Base-by-base conservation (phyloP, 345 rosid species). In the Leavenworthia alabamica region DNA sequence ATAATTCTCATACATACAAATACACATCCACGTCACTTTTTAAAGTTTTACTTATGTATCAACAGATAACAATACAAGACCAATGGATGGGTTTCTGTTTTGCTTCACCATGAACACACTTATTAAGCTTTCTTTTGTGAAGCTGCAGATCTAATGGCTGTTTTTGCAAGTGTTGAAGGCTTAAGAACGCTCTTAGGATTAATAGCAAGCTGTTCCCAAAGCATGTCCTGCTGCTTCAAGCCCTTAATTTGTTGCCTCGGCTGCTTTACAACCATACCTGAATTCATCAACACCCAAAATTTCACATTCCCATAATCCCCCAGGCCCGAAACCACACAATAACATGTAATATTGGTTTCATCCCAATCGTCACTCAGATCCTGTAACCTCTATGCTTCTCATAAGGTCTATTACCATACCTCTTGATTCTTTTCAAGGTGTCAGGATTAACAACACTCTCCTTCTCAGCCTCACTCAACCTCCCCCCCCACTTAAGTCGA, bases 181-280 rank as follows among this genome's bases (percentile, higher is more conserved):
- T 85, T 89, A 15, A 89, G n/a, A 32, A 66, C 87, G 50, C 74
- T 82, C 81, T 93, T 89, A 1, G 96, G 97, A 72, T 93, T 85
- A 53, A 89, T 72, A 32, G 96, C 94, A 92, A 6, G 97, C 99
- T 8, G 93, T 79, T 8, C 96, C 96, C 41, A 89, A 23, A 2
- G 85, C 97, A 77, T 86, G 81, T 42, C 97, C 99, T 37, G 90
- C 91, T 31, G 97, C 96, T 42, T 39, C 83, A 4, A 93, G 89
- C 63, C 96, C 85, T 80, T 93, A 91, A 54, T 74, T 71, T 39
- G 99, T 80, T 3, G 97, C 98, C 62, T 78, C 74, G 10, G 86
- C 93, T 14, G 97, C 91, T 58, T 86, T 80, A 49, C 81, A 91
- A 22, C 98, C 96, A 61, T 92, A 81, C 75, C 98, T 92, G 69